Percentiles rank a stretch among this genome's conserved stretches.
These are phyloP conservation scores for Myriosclerotinia duriaeana DNA, from an alignment of 2,329 filamentous ascomycete genomes.

Conservation along the genomic window DNA sequence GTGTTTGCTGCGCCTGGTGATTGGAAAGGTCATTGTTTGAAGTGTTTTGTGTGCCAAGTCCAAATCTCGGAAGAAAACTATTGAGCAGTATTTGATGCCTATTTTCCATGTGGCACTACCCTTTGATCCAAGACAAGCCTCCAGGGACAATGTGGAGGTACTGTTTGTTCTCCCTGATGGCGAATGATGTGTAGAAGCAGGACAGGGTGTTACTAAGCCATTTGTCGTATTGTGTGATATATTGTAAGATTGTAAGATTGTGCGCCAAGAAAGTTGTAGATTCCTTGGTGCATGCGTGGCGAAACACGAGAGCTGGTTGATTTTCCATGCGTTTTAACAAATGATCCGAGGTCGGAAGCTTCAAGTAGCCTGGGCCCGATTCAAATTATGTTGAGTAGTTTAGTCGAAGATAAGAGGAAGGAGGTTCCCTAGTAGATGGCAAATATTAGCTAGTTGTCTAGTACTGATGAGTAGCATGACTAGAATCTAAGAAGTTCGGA, in stretches of 20 bases:
- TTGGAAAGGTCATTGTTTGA: not conserved
- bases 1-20: no score
- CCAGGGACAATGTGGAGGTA: not conserved
- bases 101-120: not conserved
- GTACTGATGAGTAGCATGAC: not conserved
- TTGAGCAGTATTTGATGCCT: not conserved
- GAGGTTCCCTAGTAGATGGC: not conserved
- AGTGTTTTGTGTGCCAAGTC: not conserved
- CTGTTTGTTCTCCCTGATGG: not conserved
- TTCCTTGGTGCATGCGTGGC: not conserved
- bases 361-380: not conserved
- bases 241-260: not conserved
- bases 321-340: not conserved
- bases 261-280: not conserved
- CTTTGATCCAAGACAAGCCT: not conserved
- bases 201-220: not conserved
- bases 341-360: not conserved
- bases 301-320: not conserved
- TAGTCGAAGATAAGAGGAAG: not conserved
- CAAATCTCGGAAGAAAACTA: not conserved
- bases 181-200: not conserved
- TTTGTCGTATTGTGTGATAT: not conserved
- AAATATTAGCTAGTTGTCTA: conserved; percentile 2
- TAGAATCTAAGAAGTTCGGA: no score
- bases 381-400: not conserved